Evolutionary conservation across 208 protist genomes (phyloP).

Genomic region (Eutreptiella sp.): DNA sequence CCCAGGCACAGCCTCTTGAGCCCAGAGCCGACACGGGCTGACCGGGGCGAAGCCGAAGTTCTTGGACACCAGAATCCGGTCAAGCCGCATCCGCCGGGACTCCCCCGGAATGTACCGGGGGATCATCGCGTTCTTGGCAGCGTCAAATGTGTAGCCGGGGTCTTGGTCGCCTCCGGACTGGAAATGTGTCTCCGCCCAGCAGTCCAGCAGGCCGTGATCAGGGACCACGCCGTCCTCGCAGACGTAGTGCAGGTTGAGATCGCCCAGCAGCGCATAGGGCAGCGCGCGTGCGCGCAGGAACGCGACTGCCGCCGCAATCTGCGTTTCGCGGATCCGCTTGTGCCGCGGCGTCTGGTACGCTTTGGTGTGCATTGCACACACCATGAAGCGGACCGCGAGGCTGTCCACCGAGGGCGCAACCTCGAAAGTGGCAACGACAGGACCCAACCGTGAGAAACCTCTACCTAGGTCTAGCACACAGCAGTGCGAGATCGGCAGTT

Average conservation of each 20-base stretch:
- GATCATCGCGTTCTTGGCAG: not conserved
- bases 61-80: not conserved
- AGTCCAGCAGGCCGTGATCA: not conserved
- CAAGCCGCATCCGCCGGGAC: not conserved
- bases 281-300: not conserved
- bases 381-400: not conserved
- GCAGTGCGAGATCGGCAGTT: no score
- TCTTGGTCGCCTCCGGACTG: not conserved
- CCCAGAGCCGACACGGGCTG: not conserved
- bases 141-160: not conserved
- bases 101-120: not conserved
- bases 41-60: not conserved
- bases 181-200: not conserved
- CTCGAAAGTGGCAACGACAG: no score
- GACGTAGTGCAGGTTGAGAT: not conserved
- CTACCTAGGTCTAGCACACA: no score
- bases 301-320: not conserved
- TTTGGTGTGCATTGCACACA: not conserved
- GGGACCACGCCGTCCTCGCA: not conserved
- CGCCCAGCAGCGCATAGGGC: not conserved
- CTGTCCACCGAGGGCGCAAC: no score
- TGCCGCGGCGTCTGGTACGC: not conserved
- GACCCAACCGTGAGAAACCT: no score
- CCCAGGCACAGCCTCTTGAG: not conserved
- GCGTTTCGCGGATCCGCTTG: not conserved